Evolutionary conservation across 2,329 filamentous ascomycete genomes (phyloP).

Genomic region (Huntiella savannae): DNA sequence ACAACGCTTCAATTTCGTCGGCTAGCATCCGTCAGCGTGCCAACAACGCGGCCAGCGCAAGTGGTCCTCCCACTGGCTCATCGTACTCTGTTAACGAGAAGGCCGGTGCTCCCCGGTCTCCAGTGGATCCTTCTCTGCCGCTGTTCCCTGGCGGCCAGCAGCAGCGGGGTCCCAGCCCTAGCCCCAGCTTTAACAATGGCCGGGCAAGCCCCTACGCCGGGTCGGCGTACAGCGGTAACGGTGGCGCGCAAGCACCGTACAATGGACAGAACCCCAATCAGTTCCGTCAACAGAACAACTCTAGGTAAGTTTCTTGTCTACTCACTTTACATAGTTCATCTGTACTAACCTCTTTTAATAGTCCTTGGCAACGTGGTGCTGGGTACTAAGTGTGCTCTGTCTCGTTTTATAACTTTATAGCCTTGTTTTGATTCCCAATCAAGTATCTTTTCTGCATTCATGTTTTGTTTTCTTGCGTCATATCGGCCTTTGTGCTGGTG

Average conservation of each 20-base stretch:
- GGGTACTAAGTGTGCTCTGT: slow-evolving; percentile 20
- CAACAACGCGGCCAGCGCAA: slow-evolving; percentile 17
- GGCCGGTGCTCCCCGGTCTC: slow-evolving; percentile 18
- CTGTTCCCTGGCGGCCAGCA: slow-evolving; percentile 23
- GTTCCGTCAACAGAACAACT: slow-evolving; percentile 21
- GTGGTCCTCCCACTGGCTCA: slow-evolving; percentile 13
- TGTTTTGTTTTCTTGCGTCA: neutral
- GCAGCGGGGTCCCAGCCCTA: slow-evolving; percentile 18
- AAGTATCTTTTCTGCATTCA: slow-evolving; percentile 10
- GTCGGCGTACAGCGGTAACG: slow-evolving; percentile 16
- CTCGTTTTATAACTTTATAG: slow-evolving; percentile 11
- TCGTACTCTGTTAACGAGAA: slow-evolving; percentile 13
- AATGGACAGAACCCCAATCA: slow-evolving; percentile 17
- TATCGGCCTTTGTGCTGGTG: no score
- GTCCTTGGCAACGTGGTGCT: slow-evolving; percentile 27
- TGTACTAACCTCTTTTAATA: slow-evolving; percentile 12
- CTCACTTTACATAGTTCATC: neutral
- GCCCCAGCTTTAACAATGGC: slow-evolving; percentile 14
- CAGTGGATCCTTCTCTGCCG: slow-evolving; percentile 25
- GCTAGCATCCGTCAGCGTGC: slow-evolving; percentile 21
- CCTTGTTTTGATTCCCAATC: slow-evolving; percentile 7
- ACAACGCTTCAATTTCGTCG: slow-evolving; percentile 23
- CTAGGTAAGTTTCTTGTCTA: slow-evolving; percentile 17
- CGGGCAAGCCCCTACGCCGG: slow-evolving; percentile 19
- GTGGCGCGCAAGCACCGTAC: slow-evolving; percentile 15